phyloP scores from a whole-genome alignment of 441 rosid species.

The Metrosideros polymorpha region DNA sequence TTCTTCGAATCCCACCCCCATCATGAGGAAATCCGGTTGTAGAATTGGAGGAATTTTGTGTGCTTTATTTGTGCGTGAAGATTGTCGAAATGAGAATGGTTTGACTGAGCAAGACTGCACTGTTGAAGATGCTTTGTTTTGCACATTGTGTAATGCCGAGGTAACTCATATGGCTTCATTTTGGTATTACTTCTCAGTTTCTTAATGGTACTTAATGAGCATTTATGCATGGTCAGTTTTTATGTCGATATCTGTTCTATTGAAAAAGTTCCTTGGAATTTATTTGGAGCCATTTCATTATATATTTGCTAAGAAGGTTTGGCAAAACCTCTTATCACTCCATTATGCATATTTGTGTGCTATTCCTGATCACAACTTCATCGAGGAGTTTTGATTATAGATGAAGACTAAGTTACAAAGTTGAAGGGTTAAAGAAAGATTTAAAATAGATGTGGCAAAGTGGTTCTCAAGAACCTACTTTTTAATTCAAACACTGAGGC shows the following conservation, averaged over 20 bases:
- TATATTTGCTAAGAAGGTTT: not conserved
- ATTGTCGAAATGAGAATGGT: constrained; percentile 46
- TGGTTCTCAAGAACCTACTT: not conserved
- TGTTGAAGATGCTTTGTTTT: constrained; percentile 53
- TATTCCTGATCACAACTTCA: not conserved
- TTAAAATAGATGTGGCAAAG: not conserved
- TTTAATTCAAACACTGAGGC: not conserved
- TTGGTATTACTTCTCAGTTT: not conserved
- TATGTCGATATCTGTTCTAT: not conserved
- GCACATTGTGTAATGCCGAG: constrained; percentile 69
- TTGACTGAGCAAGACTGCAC: constrained; percentile 31
- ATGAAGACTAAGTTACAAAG: not conserved
- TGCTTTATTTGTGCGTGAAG: constrained; percentile 52
- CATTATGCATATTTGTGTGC: not conserved
- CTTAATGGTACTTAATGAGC: not conserved
- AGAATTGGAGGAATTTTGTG: constrained; percentile 39
- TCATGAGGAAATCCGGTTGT: constrained; percentile 12
- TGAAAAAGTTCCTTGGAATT: not conserved
- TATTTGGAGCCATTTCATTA: not conserved
- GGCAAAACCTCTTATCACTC: not conserved
- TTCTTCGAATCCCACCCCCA: constrained; percentile 9
- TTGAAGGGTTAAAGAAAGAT: not conserved
- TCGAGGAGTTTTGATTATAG: not conserved
- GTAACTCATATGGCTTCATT: constrained; percentile 12
- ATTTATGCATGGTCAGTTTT: not conserved